A percentile compares a stretch with the other conserved stretches of the same genome.
These are phyloP conservation scores for Neolentinus lepideus DNA, from an alignment of 1,284 basidiomycete species.

Conservation along the genomic window DNA sequence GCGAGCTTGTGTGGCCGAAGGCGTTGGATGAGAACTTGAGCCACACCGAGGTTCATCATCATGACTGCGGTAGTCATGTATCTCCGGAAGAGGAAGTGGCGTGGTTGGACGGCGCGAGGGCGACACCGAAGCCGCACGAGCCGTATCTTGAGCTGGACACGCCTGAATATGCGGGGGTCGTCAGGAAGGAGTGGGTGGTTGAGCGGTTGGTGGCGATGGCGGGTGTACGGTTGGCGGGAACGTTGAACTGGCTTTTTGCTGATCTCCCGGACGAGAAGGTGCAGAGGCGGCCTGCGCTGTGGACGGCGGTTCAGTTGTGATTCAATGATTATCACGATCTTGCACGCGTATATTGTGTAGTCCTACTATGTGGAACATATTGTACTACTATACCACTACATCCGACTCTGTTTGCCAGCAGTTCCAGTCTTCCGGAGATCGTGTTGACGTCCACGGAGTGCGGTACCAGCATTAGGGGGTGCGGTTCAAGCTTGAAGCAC, in stretches of 20 bases:
- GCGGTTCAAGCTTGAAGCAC: too few species aligned
- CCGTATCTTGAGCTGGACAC: conserved; percentile 79
- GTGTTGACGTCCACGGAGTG: too few species aligned
- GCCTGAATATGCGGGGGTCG: conserved; percentile 67
- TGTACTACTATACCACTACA: too few species aligned
- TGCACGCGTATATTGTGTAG: too few species aligned
- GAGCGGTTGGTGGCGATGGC: conserved; percentile 80
- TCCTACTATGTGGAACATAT: too few species aligned
- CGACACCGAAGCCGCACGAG: neutral
- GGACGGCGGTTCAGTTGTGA: neutral
- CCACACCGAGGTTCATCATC: conserved; percentile 18
- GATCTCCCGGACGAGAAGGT: conserved; percentile 10
- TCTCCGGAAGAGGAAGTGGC: conserved; percentile 7
- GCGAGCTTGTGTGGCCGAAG: conserved; percentile 71
- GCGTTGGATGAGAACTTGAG: conserved; percentile 48
- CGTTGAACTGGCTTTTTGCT: conserved; percentile 74
- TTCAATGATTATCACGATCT: neutral
- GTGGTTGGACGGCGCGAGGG: neutral
- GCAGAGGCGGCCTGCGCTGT: conserved; percentile 1
- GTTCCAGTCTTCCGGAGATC: too few species aligned
- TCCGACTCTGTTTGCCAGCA: too few species aligned
- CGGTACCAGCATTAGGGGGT: too few species aligned
- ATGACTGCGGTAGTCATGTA: conserved; percentile 9
- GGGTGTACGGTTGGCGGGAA: conserved; percentile 75
- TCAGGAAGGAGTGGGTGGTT: conserved; percentile 62